phyloP scores from a whole-genome alignment of 345 rosid species.

The Physaria fendleri region DNA sequence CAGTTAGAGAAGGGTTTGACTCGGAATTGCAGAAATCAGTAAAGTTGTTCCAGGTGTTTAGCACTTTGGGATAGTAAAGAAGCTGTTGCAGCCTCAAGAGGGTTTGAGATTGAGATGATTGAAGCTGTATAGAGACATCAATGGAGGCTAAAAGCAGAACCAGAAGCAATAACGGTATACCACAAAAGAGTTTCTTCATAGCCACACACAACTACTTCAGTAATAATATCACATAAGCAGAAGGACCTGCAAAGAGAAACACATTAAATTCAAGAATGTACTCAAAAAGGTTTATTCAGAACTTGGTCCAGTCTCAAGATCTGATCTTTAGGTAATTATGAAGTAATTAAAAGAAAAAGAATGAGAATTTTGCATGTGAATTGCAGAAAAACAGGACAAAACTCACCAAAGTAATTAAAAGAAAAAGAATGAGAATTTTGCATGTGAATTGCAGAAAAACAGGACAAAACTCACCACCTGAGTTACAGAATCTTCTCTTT shows the following conservation, averaged over 20 bases:
- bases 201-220: no score
- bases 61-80: conserved; percentile 52
- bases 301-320: conserved; percentile 15
- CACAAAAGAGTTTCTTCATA: conserved; percentile 41
- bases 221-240: no score
- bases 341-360: not conserved
- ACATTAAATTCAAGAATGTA: no score
- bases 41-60: conserved; percentile 60
- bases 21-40: conserved; percentile 80
- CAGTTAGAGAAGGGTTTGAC: conserved; percentile 52
- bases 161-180: conserved; percentile 31
- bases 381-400: conserved; percentile 12
- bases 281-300: no score
- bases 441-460: conserved; percentile 19
- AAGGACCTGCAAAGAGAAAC: no score
- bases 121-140: conserved; percentile 53
- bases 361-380: conserved; percentile 28
- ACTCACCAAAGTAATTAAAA: conserved; percentile 5
- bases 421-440: conserved; percentile 6
- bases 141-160: conserved; percentile 34
- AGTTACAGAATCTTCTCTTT: conserved; percentile 6
- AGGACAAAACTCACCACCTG: conserved; percentile 20
- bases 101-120: conserved; percentile 65
- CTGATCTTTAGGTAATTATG: no score
- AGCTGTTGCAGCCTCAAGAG: conserved; percentile 63